These are phyloP conservation scores for Turnera subulata DNA, from an alignment of 345 rosid genomes.

Conservation along the genomic window DNA sequence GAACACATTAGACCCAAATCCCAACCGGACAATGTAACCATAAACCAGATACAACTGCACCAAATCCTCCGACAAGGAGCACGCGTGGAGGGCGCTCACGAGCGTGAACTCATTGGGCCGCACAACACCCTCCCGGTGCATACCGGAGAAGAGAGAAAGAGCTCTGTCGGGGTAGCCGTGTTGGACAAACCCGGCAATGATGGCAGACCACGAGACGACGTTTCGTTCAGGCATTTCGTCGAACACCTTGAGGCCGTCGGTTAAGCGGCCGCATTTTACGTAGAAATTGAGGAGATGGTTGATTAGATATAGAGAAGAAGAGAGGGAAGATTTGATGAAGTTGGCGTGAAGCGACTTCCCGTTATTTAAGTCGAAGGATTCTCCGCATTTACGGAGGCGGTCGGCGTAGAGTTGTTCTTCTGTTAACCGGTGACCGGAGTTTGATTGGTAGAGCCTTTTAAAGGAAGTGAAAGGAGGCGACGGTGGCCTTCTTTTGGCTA, in stretches of 20 bases:
- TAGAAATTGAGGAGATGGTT: conserved; percentile 45
- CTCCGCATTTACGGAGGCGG: conserved; percentile 28
- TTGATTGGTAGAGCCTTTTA: too few species aligned
- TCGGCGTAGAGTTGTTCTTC: conserved; percentile 18
- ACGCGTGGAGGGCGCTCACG: conserved; percentile 45
- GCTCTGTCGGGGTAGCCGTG: conserved; percentile 27
- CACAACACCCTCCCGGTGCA: conserved; percentile 31
- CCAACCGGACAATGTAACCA: conserved; percentile 30
- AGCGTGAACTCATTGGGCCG: conserved; percentile 46
- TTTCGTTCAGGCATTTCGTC: conserved; percentile 48
- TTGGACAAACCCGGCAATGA: conserved; percentile 40
- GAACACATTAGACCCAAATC: conserved; percentile 38
- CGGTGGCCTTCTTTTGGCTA: too few species aligned
- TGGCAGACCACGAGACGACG: conserved; percentile 47
- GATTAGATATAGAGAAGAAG: conserved; percentile 29
- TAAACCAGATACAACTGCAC: conserved; percentile 30
- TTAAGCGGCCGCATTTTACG: conserved; percentile 27
- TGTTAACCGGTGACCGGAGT: background rate
- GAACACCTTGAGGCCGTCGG: conserved; percentile 33
- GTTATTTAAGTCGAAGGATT: conserved; percentile 18
- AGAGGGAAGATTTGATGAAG: conserved; percentile 24
- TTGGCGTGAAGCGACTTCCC: conserved; percentile 42
- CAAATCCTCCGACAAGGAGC: conserved; percentile 29
- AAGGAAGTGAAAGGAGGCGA: too few species aligned
- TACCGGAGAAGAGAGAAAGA: conserved; percentile 29